A percentile compares a stretch with the other conserved stretches of the same genome.
Evolutionary conservation across 2,329 filamentous ascomycete species (phyloP).

Genomic region (Camillea tinctor): DNA sequence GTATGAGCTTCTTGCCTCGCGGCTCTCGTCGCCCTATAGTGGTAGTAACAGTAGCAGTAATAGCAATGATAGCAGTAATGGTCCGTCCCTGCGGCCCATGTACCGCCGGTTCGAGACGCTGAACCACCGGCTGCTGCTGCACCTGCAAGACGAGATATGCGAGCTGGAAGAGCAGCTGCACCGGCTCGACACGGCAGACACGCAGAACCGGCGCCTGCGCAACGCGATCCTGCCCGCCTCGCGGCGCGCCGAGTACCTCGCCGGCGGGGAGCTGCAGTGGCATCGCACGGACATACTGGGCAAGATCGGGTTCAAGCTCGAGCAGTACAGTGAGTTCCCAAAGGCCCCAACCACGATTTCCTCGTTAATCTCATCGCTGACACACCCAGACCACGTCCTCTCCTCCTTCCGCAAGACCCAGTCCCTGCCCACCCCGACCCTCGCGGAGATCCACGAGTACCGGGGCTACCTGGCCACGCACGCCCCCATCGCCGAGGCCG

Average conservation of each 20-base stretch:
- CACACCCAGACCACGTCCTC: slow-evolving; percentile 53
- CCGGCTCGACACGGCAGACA: slow-evolving; percentile 61
- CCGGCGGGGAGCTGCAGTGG: slow-evolving; percentile 57
- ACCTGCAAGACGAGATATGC: slow-evolving; percentile 80
- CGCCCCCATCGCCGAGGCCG: slow-evolving; percentile 55
- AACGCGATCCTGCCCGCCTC: slow-evolving; percentile 56
- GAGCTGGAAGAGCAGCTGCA: slow-evolving; percentile 79
- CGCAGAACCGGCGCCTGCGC: slow-evolving; percentile 43
- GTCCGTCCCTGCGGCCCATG: slow-evolving; percentile 51
- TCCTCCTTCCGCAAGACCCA: slow-evolving; percentile 56
- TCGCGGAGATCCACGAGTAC: slow-evolving; percentile 50
- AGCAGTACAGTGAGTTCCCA: slow-evolving; percentile 60
- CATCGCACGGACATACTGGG: slow-evolving; percentile 60
- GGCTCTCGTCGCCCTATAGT: slow-evolving; percentile 42
- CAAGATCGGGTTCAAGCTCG: slow-evolving; percentile 63
- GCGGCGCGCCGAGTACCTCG: slow-evolving; percentile 53
- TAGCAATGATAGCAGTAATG: slow-evolving; percentile 6
- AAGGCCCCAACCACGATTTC: no score
- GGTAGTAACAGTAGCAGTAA: no score
- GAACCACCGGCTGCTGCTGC: slow-evolving; percentile 78
- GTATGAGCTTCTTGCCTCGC: slow-evolving; percentile 62
- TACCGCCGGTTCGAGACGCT: slow-evolving; percentile 81
- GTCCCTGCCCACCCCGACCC: slow-evolving; percentile 46
- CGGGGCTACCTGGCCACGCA: slow-evolving; percentile 54
- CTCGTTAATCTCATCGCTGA: slow-evolving; percentile 10